phyloP scores from a whole-genome alignment of 2,329 filamentous ascomycete species.

The Ramularia endophylla region DNA sequence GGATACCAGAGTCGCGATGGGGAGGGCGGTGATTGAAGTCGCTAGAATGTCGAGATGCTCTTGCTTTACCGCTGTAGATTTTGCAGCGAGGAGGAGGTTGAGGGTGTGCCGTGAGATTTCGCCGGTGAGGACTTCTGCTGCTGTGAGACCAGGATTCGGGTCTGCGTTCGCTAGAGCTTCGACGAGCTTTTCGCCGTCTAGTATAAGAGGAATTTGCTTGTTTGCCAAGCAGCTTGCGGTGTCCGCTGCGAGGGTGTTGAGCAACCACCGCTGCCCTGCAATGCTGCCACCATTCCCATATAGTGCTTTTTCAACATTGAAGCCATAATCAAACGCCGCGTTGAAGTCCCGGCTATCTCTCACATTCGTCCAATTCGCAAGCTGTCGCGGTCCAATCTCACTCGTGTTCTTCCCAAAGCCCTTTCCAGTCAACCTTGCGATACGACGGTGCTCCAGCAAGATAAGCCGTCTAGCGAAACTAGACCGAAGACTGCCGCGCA shows the following conservation, averaged over 20 bases:
- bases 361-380: constrained; percentile 24
- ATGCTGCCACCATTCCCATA: constrained; percentile 11
- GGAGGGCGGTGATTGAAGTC: constrained; percentile 11
- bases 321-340: constrained; percentile 30
- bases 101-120: constrained; percentile 19
- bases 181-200: constrained; percentile 7
- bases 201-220: constrained; percentile 13
- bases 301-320: constrained; percentile 24
- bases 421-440: constrained; percentile 26
- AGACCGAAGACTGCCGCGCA: constrained; percentile 24
- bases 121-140: constrained; percentile 16
- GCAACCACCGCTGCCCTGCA: constrained; percentile 18
- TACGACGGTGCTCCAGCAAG: constrained; percentile 29
- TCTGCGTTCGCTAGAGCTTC: constrained; percentile 2
- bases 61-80: constrained; percentile 7
- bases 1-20: constrained; percentile 7
- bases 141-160: constrained; percentile 5
- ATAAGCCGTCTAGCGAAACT: constrained; percentile 28
- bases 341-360: constrained; percentile 32
- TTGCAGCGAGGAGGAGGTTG: constrained; percentile 5
- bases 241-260: constrained; percentile 22
- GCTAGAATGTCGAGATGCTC: constrained; percentile 9
- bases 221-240: constrained; percentile 23
- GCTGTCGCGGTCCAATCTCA: constrained; percentile 21
- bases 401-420: constrained; percentile 13